Percentiles rank a stretch among this genome's conserved stretches.
Conservation (phyloP, 2,329 filamentous ascomycete species). For the Fusarium sacchari region DNA sequence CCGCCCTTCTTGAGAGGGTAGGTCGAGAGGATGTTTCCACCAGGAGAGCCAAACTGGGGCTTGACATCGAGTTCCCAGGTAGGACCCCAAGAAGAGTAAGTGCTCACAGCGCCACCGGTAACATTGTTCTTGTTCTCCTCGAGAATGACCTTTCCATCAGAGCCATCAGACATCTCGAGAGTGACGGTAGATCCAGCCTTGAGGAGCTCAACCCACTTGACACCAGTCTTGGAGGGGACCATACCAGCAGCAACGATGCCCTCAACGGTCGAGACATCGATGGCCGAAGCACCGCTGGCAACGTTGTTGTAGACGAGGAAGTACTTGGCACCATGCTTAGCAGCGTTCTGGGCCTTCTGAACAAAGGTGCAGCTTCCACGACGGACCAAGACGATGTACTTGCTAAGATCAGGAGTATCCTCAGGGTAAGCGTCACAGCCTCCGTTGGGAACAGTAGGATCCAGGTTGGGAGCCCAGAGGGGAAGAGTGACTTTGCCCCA, state of each 20-base stretch:
- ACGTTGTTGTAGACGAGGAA: slow-evolving; percentile 69
- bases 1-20: slow-evolving; percentile 58
- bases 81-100: slow-evolving; percentile 68
- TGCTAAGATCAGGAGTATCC: slow-evolving; percentile 65
- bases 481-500: slow-evolving; percentile 59
- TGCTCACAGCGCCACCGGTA: slow-evolving; percentile 63
- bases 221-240: slow-evolving; percentile 9
- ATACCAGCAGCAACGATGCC: slow-evolving; percentile 16
- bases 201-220: slow-evolving; percentile 19
- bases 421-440: slow-evolving; percentile 63
- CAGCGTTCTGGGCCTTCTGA: slow-evolving; percentile 64
- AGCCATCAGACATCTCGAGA: slow-evolving; percentile 55
- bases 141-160: slow-evolving; percentile 44
- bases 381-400: slow-evolving; percentile 67
- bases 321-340: slow-evolving; percentile 66
- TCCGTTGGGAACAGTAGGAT: slow-evolving; percentile 59
- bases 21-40: slow-evolving; percentile 68
- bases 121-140: slow-evolving; percentile 50
- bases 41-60: slow-evolving; percentile 64
- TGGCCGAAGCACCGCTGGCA: background rate
- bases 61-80: slow-evolving; percentile 67
- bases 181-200: slow-evolving; percentile 53
- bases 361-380: slow-evolving; percentile 67
- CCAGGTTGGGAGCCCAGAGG: slow-evolving; percentile 60
- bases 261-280: slow-evolving; percentile 8